phyloP scores from a whole-genome alignment of 2,329 filamentous ascomycete species.

The Trichoderma sp. region DNA sequence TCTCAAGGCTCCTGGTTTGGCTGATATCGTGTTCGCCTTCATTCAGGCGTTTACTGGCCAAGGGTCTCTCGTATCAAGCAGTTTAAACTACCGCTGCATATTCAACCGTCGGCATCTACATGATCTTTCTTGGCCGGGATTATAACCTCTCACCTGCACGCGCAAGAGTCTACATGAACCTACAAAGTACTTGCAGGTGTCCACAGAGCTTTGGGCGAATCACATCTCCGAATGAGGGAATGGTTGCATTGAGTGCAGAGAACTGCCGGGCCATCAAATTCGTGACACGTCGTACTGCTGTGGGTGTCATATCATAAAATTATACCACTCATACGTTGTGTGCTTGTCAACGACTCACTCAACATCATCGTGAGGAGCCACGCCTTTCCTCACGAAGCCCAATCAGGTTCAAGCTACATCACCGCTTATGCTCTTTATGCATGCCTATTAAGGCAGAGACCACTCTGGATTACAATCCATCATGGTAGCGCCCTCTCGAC shows the following conservation, averaged over 20 bases:
- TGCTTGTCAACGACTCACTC: neutral
- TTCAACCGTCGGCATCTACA: neutral
- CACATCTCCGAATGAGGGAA: neutral
- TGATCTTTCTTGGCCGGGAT: neutral
- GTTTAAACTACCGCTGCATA: neutral
- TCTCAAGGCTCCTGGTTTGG: neutral
- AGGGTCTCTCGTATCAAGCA: neutral
- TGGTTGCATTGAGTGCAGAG: neutral
- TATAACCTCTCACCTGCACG: neutral
- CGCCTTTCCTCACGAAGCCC: neutral
- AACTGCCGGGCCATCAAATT: neutral
- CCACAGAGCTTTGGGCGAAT: neutral
- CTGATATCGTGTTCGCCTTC: neutral
- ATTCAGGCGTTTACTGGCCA: neutral
- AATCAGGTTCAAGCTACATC: neutral
- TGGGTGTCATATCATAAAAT: neutral
- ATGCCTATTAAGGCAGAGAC: neutral
- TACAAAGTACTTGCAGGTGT: neutral
- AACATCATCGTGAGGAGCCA: neutral
- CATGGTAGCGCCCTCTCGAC: neutral
- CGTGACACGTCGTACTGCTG: neutral
- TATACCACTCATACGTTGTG: neutral
- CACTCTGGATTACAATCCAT: neutral
- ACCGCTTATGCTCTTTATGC: neutral
- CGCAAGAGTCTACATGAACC: neutral